Conservation (phyloP, 164 flowering plant species). For the Brasenia schreberi region DNA sequence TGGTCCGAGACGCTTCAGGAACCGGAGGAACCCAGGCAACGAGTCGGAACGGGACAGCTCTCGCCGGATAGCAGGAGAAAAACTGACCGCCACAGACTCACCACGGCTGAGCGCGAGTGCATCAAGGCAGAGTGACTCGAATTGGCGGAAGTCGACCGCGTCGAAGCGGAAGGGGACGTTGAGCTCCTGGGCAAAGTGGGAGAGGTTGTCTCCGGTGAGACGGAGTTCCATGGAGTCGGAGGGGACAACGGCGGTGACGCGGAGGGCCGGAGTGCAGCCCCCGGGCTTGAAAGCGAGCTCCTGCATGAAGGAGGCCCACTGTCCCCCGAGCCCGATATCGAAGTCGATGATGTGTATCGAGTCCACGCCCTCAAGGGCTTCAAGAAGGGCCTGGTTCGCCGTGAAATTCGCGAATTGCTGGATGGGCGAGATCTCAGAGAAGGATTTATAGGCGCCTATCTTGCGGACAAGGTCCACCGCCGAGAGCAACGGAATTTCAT, state of each 20-base stretch:
- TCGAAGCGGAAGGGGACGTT: conserved; percentile 48
- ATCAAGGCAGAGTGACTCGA: conserved; percentile 40
- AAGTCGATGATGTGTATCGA: conserved; percentile 66
- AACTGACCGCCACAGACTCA: conserved; percentile 41
- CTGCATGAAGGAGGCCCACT: conserved; percentile 76
- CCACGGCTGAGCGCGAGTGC: conserved; percentile 45
- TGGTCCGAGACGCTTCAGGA: conserved; percentile 44
- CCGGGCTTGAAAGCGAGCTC: conserved; percentile 45
- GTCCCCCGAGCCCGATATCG: conserved; percentile 81
- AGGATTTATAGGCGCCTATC: conserved; percentile 51
- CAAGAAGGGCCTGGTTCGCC: conserved; percentile 81
- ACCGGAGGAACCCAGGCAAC: conserved; percentile 26
- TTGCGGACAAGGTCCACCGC: conserved; percentile 45
- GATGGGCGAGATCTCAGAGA: conserved; percentile 58
- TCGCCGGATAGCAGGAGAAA: conserved; percentile 45
- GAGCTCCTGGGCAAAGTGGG: conserved; percentile 60
- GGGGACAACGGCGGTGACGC: conserved; percentile 56
- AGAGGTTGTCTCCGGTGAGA: conserved; percentile 45
- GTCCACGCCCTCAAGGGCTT: conserved; percentile 36
- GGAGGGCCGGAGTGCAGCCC: conserved; percentile 22
- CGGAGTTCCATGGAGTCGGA: conserved; percentile 49
- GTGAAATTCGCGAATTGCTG: conserved; percentile 80
- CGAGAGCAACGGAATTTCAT: conserved; percentile 20
- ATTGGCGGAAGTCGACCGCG: conserved; percentile 30
- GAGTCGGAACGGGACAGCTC: conserved; percentile 21